Evolutionary conservation across 305 asterid species (phyloP).

Genomic region (Nicotiana rustica): DNA sequence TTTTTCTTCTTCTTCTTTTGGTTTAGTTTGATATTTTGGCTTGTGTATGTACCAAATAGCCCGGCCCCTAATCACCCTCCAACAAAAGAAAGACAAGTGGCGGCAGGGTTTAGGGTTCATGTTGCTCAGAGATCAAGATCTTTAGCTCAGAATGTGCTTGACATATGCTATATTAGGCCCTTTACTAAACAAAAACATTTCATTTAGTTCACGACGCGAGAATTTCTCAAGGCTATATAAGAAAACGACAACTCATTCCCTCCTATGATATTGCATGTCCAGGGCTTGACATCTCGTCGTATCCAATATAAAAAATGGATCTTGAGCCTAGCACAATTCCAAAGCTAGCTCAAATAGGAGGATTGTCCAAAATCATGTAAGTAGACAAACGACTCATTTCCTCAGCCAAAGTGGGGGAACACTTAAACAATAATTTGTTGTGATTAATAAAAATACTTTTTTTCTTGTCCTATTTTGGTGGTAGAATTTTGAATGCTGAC

Average conservation of each 20-base stretch:
- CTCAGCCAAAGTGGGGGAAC: neutral
- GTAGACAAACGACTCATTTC: neutral
- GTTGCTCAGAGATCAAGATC: neutral
- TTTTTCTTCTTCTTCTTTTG: neutral
- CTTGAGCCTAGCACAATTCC: too few relatives aligned
- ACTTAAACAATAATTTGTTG: neutral
- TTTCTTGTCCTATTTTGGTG: conserved; percentile 1
- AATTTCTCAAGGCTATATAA: neutral
- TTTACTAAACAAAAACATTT: too few relatives aligned
- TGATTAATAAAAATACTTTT: neutral
- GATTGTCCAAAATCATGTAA: neutral
- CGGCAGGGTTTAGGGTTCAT: neutral
- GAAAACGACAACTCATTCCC: neutral
- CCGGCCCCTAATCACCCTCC: neutral
- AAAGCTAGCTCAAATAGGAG: neutral
- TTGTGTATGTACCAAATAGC: neutral
- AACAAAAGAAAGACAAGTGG: neutral
- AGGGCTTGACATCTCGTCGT: too few relatives aligned
- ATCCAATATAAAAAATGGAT: too few relatives aligned
- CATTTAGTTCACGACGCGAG: neutral
- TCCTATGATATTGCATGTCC: neutral
- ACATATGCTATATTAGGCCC: neutral
- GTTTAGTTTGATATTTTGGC: neutral
- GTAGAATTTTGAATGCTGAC: neutral
- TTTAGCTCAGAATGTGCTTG: neutral